A percentile compares a stretch with the other conserved stretches of the same genome.
phyloP scores from a whole-genome alignment of 228 moss, liverwort and hornwort genomes.

The Sphagnum fallax region DNA sequence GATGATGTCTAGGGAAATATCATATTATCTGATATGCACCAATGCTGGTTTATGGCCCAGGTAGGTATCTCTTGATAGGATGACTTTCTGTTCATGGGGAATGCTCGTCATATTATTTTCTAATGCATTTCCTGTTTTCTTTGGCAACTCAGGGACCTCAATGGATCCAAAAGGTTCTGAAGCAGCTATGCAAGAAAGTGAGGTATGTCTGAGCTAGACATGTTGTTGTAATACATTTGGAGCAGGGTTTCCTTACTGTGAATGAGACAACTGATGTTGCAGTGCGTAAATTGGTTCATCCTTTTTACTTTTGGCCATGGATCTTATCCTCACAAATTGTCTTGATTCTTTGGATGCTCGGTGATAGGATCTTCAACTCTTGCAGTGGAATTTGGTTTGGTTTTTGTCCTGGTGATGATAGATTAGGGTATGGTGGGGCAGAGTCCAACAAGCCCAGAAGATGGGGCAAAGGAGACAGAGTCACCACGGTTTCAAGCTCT shows the following conservation, averaged over 20 bases:
- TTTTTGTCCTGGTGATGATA: background rate
- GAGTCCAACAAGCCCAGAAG: constrained; percentile 53
- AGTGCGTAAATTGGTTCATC: background rate
- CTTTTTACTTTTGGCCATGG: background rate
- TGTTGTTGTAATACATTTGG: too few species aligned
- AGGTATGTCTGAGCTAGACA: constrained; percentile 33
- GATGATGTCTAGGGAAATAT: too few species aligned
- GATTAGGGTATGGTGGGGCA: constrained; percentile 16
- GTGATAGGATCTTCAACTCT: background rate
- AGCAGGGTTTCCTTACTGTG: too few species aligned
- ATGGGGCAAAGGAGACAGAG: constrained; percentile 85
- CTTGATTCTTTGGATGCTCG: background rate
- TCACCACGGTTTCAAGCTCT: constrained; percentile 97
- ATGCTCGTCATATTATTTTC: too few species aligned
- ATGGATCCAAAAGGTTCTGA: constrained; percentile 30
- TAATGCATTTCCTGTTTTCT: background rate
- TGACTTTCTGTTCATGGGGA: too few species aligned
- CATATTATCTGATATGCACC: too few species aligned
- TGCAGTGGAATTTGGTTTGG: background rate
- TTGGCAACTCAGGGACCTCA: constrained; percentile 14
- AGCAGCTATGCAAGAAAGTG: constrained; percentile 57
- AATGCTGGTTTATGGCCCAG: too few species aligned
- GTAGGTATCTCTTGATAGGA: too few species aligned
- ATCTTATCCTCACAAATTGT: too few species aligned
- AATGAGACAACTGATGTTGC: too few species aligned